Evolutionary conservation across 306 rosid genomes (phyloP), one percentile per base, ranked within the genome.

Genomic region (Sophora flavescens): DNA sequence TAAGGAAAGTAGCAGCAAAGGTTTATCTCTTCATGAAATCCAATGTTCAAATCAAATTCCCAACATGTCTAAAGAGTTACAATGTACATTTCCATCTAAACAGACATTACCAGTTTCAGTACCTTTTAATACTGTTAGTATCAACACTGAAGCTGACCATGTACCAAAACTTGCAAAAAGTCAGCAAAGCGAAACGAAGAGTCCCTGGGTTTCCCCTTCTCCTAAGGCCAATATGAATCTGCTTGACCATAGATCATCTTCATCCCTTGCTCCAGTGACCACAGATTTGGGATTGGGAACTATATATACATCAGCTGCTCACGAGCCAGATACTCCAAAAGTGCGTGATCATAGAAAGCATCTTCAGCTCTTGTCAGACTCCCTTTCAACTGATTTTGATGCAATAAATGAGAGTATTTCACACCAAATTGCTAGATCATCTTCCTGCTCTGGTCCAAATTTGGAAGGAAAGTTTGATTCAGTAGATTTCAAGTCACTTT

Each of bases 231-330:
- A 72, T 32, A 36, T 66, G 77, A 77, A 65, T 80, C 77, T 61
- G 11, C 78, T 74, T 33, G 87, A 83, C 67, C 65, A 6, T 14
- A 57, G 50, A 70, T 72, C 86, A 33, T 78, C 89, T 66, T 78
- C 87, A n/a, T 75, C 86, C 3, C 62, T 83, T 44, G 61, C 82
- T 74, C 80, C 86, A 61, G 99, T 95, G 72, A 87, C 96, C 73
- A 95, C 99, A 16, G 99, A 95, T 89, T 90, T 95, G 92, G 91
- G 96, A 35, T 68, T 95, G 83, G 99, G 99, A 81, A 90, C 97
- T 10, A 80, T 86, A 26, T 89, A 89, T 69, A 75, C 86, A 60
- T 80, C 91, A 44, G 72, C 83, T 47, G 18, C 86, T 73, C 89
- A 78, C 48, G 88, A 81, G 76, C 89, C 87, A 33, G 73, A 69